Conservation (phyloP, 2,329 filamentous ascomycete species). For the Metarhizium rileyi region DNA sequence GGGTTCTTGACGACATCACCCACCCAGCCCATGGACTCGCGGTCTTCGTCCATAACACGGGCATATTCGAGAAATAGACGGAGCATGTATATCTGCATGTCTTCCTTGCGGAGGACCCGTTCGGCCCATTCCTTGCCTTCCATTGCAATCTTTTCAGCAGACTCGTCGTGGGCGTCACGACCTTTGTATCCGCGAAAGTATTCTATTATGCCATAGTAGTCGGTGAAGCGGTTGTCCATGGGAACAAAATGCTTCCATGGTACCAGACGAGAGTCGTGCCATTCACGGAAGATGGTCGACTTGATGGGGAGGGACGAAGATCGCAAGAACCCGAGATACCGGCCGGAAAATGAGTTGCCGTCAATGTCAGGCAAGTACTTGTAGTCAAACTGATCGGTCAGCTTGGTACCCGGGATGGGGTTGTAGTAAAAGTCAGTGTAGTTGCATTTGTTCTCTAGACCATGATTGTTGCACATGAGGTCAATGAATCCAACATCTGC, state of each 20-base stretch:
- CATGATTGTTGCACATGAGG: slow-evolving; percentile 37
- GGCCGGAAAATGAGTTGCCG: slow-evolving; percentile 61
- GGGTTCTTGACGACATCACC: slow-evolving; percentile 34
- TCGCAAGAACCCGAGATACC: slow-evolving; percentile 59
- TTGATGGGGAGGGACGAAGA: slow-evolving; percentile 67
- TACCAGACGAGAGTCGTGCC: slow-evolving; percentile 66
- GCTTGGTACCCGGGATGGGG: slow-evolving; percentile 26
- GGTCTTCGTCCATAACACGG: slow-evolving; percentile 39
- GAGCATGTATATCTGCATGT: slow-evolving; percentile 64
- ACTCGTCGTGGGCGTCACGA: slow-evolving; percentile 39
- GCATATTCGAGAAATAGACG: slow-evolving; percentile 56
- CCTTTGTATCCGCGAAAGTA: slow-evolving; percentile 58
- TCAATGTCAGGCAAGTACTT: slow-evolving; percentile 73
- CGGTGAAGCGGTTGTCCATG: slow-evolving; percentile 63
- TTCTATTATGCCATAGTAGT: slow-evolving; percentile 63
- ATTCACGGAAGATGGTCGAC: slow-evolving; percentile 68
- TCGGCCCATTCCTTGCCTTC: slow-evolving; percentile 60
- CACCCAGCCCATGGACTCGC: slow-evolving; percentile 46
- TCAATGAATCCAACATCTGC: slow-evolving; percentile 44
- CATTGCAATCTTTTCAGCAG: slow-evolving; percentile 53
- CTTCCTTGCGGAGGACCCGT: slow-evolving; percentile 56
- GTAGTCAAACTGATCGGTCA: slow-evolving; percentile 45
- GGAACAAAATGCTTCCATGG: slow-evolving; percentile 77
- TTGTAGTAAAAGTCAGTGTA: slow-evolving; percentile 40
- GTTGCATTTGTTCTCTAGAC: slow-evolving; percentile 28